A percentile compares a stretch with the other conserved stretches of the same genome.
These are phyloP conservation scores for Albugo candida DNA, from an alignment of 352 stramenopile species.

Conservation along the genomic window DNA sequence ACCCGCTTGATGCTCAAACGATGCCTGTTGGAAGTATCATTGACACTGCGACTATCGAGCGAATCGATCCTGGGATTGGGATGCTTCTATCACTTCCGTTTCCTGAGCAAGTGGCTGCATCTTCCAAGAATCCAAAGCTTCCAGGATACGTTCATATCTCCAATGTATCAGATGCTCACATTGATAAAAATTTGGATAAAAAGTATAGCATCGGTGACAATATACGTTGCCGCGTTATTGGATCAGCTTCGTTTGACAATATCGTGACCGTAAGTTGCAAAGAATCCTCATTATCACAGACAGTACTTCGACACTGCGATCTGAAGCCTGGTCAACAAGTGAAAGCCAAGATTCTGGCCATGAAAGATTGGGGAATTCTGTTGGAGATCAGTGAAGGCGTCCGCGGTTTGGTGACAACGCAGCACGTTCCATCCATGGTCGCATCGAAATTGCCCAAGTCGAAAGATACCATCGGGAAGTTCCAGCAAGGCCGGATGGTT, in stretches of 20 bases:
- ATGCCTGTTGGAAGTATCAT: constrained; percentile 44
- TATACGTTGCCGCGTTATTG: constrained; percentile 57
- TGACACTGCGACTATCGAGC: constrained; percentile 43
- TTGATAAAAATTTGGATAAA: constrained; percentile 76
- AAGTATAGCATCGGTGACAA: constrained; percentile 41
- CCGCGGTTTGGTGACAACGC: constrained; percentile 38
- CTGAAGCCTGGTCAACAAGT: constrained; percentile 53
- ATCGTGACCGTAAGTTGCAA: constrained; percentile 74
- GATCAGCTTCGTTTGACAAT: constrained; percentile 70
- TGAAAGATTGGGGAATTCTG: constrained; percentile 69
- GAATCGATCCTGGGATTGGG: constrained; percentile 67
- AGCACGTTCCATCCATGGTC: constrained; percentile 65
- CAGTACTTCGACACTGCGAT: constrained; percentile 62
- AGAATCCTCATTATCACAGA: constrained; percentile 45
- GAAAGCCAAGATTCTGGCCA: constrained; percentile 48
- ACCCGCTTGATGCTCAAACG: constrained; percentile 24
- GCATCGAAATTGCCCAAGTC: constrained; percentile 18
- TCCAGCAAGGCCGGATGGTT: constrained; percentile 53
- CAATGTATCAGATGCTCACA: constrained; percentile 49
- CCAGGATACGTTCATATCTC: constrained; percentile 81
- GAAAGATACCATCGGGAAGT: constrained; percentile 50
- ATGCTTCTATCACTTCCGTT: constrained; percentile 60
- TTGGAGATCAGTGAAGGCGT: constrained; percentile 75
- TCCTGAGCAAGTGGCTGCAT: constrained; percentile 1
- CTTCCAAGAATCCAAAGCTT: constrained; percentile 1